These are phyloP conservation scores for Skeletonema grethae DNA, from an alignment of 108 stramenopile species.

Conservation along the genomic window DNA sequence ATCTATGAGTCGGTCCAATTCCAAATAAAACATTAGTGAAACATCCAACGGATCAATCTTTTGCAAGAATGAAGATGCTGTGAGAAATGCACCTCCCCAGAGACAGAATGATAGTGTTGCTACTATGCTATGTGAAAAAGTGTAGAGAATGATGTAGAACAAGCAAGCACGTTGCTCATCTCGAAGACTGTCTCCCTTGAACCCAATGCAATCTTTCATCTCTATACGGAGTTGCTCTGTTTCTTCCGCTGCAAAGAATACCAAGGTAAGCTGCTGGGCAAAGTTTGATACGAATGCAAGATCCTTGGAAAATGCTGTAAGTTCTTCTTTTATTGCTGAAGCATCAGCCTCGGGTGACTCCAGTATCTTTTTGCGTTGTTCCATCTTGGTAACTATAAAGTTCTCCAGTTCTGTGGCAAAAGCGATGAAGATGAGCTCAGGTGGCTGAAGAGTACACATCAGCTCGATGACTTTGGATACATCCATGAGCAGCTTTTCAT, in stretches of 20 bases:
- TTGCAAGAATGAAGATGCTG: constrained; percentile 69
- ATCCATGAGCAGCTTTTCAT: constrained; percentile 67
- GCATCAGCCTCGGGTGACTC: constrained; percentile 30
- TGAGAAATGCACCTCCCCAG: constrained; percentile 84
- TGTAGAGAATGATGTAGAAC: constrained; percentile 80
- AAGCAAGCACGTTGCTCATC: constrained; percentile 60
- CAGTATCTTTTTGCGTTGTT: constrained; percentile 21
- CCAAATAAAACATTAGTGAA: constrained; percentile 76
- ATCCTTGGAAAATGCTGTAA: constrained; percentile 53
- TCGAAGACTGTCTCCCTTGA: constrained; percentile 38
- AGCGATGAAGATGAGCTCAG: constrained; percentile 85
- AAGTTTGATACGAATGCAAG: constrained; percentile 84
- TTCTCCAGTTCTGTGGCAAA: constrained; percentile 80
- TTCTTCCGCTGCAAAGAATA: constrained; percentile 75
- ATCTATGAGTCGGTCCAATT: constrained; percentile 82
- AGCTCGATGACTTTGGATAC: constrained; percentile 74
- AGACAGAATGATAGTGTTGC: constrained; percentile 75
- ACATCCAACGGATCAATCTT: constrained; percentile 79
- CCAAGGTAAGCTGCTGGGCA: constrained; percentile 77
- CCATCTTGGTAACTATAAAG: constrained; percentile 47
- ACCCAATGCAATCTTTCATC: constrained; percentile 73
- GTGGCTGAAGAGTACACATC: constrained; percentile 86
- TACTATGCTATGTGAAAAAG: constrained; percentile 80
- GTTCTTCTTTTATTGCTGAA: constrained; percentile 30
- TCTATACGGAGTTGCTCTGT: constrained; percentile 57